phyloP scores from a whole-genome alignment of 208 protist species.

The Acanthamoeba royreba region DNA sequence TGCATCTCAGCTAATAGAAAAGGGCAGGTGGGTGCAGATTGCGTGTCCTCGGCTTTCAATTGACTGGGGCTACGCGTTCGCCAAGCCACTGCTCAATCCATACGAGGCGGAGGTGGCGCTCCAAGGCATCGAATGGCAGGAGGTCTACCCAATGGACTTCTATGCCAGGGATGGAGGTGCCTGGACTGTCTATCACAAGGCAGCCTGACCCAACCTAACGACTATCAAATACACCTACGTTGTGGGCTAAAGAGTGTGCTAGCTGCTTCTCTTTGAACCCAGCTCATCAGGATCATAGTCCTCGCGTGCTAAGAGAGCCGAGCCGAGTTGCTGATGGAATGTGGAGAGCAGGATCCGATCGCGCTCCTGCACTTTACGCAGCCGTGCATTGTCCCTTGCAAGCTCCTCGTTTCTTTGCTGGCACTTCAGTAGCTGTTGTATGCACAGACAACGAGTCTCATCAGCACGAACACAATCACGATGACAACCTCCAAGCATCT shows the following conservation, averaged over 20 bases:
- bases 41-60: slow-evolving; percentile 98
- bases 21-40: slow-evolving; percentile 90
- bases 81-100: slow-evolving; percentile 92
- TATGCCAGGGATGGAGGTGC: slow-evolving; percentile 91
- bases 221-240: not conserved
- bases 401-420: not conserved
- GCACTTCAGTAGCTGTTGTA: not conserved
- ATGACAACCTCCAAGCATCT: not conserved
- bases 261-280: not conserved
- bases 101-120: slow-evolving; percentile 95
- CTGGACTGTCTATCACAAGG: slow-evolving; percentile 89
- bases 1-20: not conserved
- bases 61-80: slow-evolving; percentile 98
- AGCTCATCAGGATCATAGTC: not conserved
- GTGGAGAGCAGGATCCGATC: not conserved
- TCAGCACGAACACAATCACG: not conserved
- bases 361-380: not conserved
- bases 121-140: slow-evolving; percentile 83
- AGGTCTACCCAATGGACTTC: slow-evolving; percentile 96
- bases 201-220: not conserved
- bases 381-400: not conserved
- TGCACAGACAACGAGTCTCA: not conserved
- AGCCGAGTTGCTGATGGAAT: not conserved
- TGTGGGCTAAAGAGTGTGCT: not conserved
- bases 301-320: not conserved